Base-by-base conservation (phyloP, 441 rosid genomes). In the Erodium texanum region DNA sequence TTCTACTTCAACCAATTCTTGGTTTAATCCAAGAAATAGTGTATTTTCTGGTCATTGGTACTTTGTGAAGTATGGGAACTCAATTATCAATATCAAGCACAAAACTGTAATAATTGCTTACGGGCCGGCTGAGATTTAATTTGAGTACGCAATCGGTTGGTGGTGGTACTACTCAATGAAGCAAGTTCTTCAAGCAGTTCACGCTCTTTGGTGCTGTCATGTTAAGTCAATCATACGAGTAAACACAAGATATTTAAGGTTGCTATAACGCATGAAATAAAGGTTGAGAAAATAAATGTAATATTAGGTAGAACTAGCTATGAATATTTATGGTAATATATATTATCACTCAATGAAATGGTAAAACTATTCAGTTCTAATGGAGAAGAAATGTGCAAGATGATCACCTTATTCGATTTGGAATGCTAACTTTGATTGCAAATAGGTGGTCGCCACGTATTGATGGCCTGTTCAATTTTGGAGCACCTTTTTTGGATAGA, bases 391-490 rank as follows among this genome's bases (percentile, higher is more conserved):
- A 12, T 14, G 10, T 62, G 29, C 48, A 24, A 10, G n/a, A 16
- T 52, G 16, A 24, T 15, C 81, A 90, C 97, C 97, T 87, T 70
- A 80, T 71, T 67, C 90, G 85, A 69, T 77, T 87, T 68, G 98
- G 97, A 72, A 87, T 81, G n/a, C 82, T 69, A 67, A 89, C 94
- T 82, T 89, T 89, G 70, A 93, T 70, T 2, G 88, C 80, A 79
- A 87, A 90, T 71, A 93, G 80, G 82, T 90, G 97, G 79, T 93
- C 98, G 67, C 98, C 98, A 0, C 98, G 97, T 71, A 93, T 90
- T 16, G 98, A 90, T 64, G 97, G 93, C 73, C 82, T 86, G 82
- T 89, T 90, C 81, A 93, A 79, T 73, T 87, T 93, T 5, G 98
- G 98, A 66, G 76, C 93, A 63, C 98, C 97, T 87, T 82, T 90